Conservation (phyloP, 2,329 filamentous ascomycete genomes). For the Phaeosphaeria sp. region DNA sequence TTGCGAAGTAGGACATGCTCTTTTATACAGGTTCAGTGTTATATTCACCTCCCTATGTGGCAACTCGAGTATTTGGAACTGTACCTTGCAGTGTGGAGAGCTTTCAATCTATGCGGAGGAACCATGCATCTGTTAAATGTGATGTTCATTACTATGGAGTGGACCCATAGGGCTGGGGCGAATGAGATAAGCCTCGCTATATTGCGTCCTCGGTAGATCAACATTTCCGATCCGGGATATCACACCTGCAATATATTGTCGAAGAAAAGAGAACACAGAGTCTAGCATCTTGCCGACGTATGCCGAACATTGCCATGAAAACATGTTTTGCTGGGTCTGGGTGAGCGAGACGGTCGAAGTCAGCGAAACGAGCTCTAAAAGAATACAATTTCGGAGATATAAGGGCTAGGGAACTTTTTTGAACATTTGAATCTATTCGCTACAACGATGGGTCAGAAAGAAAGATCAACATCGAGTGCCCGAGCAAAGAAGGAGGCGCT, state of each 20-base stretch:
- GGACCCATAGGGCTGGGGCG: slow-evolving; percentile 1
- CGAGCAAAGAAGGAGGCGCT: not conserved
- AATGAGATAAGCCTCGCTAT: slow-evolving; percentile 7
- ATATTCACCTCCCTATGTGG: not conserved
- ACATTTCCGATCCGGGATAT: slow-evolving; percentile 8
- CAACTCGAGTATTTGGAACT: slow-evolving; percentile 3
- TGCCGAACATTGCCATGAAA: not conserved
- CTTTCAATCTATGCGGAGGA: slow-evolving; percentile 8
- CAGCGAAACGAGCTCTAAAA: not conserved
- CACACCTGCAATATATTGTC: slow-evolving; percentile 7
- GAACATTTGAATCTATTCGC: not conserved
- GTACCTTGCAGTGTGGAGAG: not conserved
- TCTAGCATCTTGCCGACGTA: not conserved
- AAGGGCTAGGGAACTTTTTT: not conserved
- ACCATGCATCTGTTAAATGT: not conserved
- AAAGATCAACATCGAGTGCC: no score
- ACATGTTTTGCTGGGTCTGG: not conserved
- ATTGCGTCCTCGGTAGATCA: slow-evolving; percentile 9
- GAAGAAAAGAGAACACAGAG: not conserved
- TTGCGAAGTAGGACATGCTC: not conserved
- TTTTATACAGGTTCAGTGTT: not conserved
- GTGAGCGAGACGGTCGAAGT: not conserved
- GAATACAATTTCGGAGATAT: not conserved
- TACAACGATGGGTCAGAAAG: no score
- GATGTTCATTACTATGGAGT: slow-evolving; percentile 3